Conservation (phyloP, 2,329 filamentous ascomycete genomes). For the Niveomyces coronatus region DNA sequence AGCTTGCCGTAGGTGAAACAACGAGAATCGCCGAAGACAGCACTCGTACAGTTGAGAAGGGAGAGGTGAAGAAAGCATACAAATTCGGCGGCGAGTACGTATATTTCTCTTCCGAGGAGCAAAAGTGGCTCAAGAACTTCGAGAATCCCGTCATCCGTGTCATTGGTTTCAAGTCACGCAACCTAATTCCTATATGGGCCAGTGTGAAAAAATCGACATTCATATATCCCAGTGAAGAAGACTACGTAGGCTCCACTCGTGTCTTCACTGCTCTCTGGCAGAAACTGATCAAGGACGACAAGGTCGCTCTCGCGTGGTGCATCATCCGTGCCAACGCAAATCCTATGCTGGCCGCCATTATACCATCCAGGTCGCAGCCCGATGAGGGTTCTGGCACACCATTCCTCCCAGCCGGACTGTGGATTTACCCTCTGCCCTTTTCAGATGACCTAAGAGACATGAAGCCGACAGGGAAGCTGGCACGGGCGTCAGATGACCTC, state of each 20-base stretch:
- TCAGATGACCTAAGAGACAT: constrained; percentile 76
- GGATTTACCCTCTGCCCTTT: constrained; percentile 80
- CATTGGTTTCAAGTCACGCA: constrained; percentile 83
- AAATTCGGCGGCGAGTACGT: constrained; percentile 91
- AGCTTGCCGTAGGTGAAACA: constrained; percentile 68
- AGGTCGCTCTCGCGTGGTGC: constrained; percentile 83
- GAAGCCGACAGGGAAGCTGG: constrained; percentile 47
- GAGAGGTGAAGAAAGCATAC: constrained; percentile 82
- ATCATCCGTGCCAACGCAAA: constrained; percentile 71
- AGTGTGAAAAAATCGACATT: constrained; percentile 80
- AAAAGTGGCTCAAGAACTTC: constrained; percentile 66
- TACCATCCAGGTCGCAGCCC: constrained; percentile 60
- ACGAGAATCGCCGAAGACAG: constrained; percentile 70
- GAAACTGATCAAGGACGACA: constrained; percentile 69
- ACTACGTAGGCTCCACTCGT: constrained; percentile 80
- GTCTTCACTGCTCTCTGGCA: constrained; percentile 87
- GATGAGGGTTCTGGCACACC: constrained; percentile 58
- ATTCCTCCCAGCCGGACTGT: constrained; percentile 71
- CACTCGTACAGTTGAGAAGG: constrained; percentile 64
- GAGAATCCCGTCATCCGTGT: constrained; percentile 76
- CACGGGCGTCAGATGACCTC: constrained; percentile 55
- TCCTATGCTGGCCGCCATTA: constrained; percentile 69
- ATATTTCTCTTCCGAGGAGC: constrained; percentile 75
- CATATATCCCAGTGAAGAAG: constrained; percentile 87
- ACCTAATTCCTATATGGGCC: constrained; percentile 69